Percentiles rank a stretch among this genome's conserved stretches.
Conservation (phyloP, 768 basidiomycete genomes). For the Leucogyrophana mollusca region DNA sequence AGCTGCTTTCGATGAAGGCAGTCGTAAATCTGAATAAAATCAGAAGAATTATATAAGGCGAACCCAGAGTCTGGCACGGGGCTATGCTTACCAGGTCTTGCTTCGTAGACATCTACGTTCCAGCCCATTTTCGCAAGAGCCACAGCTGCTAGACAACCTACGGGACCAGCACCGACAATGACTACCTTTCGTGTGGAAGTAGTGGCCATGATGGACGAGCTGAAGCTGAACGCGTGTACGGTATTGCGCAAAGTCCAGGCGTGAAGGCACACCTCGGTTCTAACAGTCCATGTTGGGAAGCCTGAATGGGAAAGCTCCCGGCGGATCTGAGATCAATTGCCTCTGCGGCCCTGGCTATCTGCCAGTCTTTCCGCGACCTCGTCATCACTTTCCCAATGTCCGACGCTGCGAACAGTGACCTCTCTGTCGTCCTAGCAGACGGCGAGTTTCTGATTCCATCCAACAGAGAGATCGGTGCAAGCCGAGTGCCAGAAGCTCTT, state of each 20-base stretch:
- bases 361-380: background rate
- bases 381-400: constrained; percentile 7
- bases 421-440: constrained; percentile 37
- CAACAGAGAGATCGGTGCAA: constrained; percentile 48
- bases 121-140: constrained; percentile 86
- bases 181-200: constrained; percentile 44
- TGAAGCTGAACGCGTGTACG: too few species aligned
- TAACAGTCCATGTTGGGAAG: background rate
- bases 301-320: background rate
- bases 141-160: constrained; percentile 89
- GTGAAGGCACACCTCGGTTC: too few species aligned
- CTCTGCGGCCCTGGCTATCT: background rate
- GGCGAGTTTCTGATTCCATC: constrained; percentile 58
- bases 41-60: constrained; percentile 9
- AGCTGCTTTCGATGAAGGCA: constrained; percentile 63
- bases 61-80: constrained; percentile 14
- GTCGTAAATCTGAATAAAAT: constrained; percentile 61
- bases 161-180: constrained; percentile 88
- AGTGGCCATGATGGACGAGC: background rate
- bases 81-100: constrained; percentile 60
- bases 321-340: constrained; percentile 16
- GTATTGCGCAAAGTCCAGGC: too few species aligned
- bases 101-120: constrained; percentile 78
- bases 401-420: constrained; percentile 13
- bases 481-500: constrained; percentile 30